These are phyloP conservation scores for Aspergillus brunneoviolaceus DNA, from an alignment of 2,329 filamentous ascomycete genomes.

Conservation along the genomic window DNA sequence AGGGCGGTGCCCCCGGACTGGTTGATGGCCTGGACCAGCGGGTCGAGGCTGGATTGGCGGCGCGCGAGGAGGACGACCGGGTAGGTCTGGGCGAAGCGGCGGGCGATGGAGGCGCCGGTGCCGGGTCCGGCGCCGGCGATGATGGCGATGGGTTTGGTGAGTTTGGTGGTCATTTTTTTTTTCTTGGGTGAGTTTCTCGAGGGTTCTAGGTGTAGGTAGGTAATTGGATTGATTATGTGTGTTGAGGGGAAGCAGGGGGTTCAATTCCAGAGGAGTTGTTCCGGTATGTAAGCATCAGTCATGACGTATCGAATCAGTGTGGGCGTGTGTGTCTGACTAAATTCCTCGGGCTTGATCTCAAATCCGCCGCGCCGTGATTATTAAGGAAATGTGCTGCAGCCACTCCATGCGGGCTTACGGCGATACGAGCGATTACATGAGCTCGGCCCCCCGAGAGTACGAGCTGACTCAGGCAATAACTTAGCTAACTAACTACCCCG, in stretches of 20 bases:
- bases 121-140: constrained; percentile 24
- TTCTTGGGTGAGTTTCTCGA: too few relatives aligned
- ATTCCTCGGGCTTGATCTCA: too few relatives aligned
- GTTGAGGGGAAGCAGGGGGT: too few relatives aligned
- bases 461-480: not conserved
- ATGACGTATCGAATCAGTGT: not conserved
- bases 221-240: too few relatives aligned
- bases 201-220: too few relatives aligned
- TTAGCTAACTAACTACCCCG: not conserved
- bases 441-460: not conserved
- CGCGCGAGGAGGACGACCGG: constrained; percentile 74
- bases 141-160: constrained; percentile 17
- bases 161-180: not conserved
- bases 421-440: not conserved
- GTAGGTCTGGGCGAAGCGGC: constrained; percentile 64
- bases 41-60: constrained; percentile 62
- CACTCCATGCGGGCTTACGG: too few relatives aligned
- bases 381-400: too few relatives aligned
- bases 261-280: not conserved
- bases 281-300: not conserved
- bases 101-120: constrained; percentile 41
- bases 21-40: constrained; percentile 69
- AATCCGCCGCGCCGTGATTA: too few relatives aligned
- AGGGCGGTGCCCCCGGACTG: constrained; percentile 66
- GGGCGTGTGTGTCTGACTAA: not conserved